Conservation (phyloP, 768 basidiomycete genomes). For the Rhodocollybia butyracea region DNA sequence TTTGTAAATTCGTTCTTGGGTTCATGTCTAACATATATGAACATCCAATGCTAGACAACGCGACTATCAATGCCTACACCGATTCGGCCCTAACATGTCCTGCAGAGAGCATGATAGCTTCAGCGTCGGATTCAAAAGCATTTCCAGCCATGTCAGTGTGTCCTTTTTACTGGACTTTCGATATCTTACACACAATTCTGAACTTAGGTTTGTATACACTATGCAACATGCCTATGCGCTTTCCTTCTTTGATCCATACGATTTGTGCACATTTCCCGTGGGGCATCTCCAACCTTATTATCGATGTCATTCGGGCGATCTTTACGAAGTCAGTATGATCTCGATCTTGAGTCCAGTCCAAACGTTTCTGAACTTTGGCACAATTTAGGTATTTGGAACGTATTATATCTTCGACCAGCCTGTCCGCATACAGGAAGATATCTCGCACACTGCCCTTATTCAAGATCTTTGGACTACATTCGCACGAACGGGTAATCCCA, state of each 20-base stretch:
- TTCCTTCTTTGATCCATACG: constrained; percentile 14
- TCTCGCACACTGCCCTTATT: constrained; percentile 6
- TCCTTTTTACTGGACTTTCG: background rate
- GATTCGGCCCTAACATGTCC: constrained; percentile 13
- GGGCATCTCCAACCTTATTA: constrained; percentile 15
- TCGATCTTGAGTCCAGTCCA: background rate
- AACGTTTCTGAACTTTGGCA: background rate
- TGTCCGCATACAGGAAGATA: constrained; percentile 12
- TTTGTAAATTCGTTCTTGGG: constrained; percentile 13
- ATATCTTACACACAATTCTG: background rate
- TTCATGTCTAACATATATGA: background rate
- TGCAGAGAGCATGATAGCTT: constrained; percentile 11
- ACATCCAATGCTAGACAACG: constrained; percentile 11
- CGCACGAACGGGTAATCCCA: constrained; percentile 2
- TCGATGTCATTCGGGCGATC: constrained; percentile 17
- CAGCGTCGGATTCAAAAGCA: constrained; percentile 9
- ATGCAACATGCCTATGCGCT: constrained; percentile 15
- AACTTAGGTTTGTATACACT: constrained; percentile 12
- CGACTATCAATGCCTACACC: constrained; percentile 11
- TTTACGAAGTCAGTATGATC: constrained; percentile 13
- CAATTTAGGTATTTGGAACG: constrained; percentile 16
- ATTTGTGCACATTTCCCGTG: constrained; percentile 15
- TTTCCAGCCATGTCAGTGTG: constrained; percentile 15
- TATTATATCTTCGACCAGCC: constrained; percentile 17
- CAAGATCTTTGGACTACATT: constrained; percentile 6